Base-by-base conservation (phyloP, 2,329 filamentous ascomycete species). In the Thermochaetoides dissita region DNA sequence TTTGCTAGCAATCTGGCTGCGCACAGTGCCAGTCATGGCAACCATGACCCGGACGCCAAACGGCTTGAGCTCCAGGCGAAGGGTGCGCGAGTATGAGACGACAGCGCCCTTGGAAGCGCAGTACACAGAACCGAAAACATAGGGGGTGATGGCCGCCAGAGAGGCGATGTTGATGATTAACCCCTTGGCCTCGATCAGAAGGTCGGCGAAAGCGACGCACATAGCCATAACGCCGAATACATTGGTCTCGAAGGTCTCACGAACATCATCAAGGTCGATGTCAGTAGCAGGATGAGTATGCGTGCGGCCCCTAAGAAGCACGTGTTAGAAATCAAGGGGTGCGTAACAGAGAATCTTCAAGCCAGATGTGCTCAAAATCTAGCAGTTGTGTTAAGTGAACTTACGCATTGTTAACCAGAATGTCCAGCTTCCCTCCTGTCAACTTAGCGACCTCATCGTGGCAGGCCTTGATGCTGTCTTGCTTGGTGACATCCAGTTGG, bases 361-460 rank as follows among this genome's bases (percentile, higher is more conserved):
- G 36, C 17, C 17, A 24, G 17, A 24, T 24, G 5, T 5, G 17
- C 17, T 24, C 17, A 24, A 24, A 24, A 24, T 24, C 17, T 24
- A 24, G 17, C 17, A 5, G 17, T 24, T 5, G 5, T 24, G 17
- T 24, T 24, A 24, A 24, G 17, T 24, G 2, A 3, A 52, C 64
- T 46, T 48, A 74, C 69, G 73, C 72, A 46, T 77, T 77, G 57
- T 76, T 77, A 38, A 77, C 64, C 11, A 77, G 68, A 37, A 76
- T 66, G 48, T 77, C 72, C 6, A 77, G 65, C 37, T 59, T 67
- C 10, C 72, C 72, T 7, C 63, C 63, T 2, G 69, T 74, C 37
- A 75, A 56, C 9, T 62, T 53, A 8, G 59, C 51, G 9, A 76
- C 67, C 40, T 68, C 61, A 3, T 59, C 59, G 42, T 65, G 67